Conservation (phyloP, 169 alveolate genomes). For the Plasmodium chabaudi region DNA sequence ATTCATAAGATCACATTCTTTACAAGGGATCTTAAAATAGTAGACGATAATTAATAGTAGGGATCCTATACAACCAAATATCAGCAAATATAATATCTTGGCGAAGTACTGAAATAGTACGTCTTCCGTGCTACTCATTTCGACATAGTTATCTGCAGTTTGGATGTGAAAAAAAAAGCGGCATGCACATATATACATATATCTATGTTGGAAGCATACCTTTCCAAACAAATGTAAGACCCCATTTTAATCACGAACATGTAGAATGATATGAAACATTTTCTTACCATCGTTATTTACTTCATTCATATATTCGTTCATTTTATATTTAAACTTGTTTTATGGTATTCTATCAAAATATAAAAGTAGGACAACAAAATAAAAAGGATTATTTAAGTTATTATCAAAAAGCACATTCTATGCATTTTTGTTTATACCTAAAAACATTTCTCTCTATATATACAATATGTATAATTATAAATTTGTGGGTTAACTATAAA, state of each 20-base stretch:
- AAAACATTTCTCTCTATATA: no score
- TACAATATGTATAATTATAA: no score
- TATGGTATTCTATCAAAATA: neutral
- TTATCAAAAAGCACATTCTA: no score
- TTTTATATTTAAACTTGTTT: neutral
- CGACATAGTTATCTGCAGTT: conserved; percentile 16
- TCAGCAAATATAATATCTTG: conserved; percentile 7
- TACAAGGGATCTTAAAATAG: conserved; percentile 28
- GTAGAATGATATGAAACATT: neutral
- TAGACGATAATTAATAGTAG: conserved; percentile 7
- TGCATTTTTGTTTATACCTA: no score
- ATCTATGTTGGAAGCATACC: neutral
- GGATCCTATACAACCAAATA: conserved; percentile 3
- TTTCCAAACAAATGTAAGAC: no score
- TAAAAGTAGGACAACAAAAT: neutral
- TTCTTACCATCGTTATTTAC: conserved; percentile 22
- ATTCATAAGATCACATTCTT: conserved; percentile 40
- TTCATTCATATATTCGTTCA: conserved; percentile 35
- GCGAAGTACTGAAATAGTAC: conserved; percentile 26
- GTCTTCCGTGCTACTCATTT: conserved; percentile 18
- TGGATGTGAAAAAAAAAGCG: neutral
- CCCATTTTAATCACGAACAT: neutral
- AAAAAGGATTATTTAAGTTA: no score
- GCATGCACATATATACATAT: neutral
- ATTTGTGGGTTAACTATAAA: no score